Base-by-base conservation (phyloP, 768 basidiomycete species). In the Lactarius tabidus region DNA sequence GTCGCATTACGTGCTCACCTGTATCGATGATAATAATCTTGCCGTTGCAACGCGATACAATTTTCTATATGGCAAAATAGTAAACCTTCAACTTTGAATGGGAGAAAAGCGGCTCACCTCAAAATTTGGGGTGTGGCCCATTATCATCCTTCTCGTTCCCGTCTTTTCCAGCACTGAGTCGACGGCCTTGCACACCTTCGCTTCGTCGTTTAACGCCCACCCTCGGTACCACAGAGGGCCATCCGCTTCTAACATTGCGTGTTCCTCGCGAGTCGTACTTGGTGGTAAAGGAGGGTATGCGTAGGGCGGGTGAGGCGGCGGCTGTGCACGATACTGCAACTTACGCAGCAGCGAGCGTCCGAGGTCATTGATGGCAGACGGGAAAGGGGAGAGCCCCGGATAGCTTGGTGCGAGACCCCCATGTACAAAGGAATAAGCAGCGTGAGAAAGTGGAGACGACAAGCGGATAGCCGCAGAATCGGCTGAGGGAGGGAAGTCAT, bases 91-190 rank as follows among this genome's bases (percentile, higher is more conserved):
- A 9, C 8, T 35, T 36, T 29, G 29, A 18, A 9, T 45, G n/a
- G 52, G 39, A 60, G 29, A 28, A 65, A 51, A 67, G 23, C 2
- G 6, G 73, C 80, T 31, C 67, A 86, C 89, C 66, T 81, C 80
- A 70, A 97, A 93, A 74, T 95, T 82, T 1, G 97, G 96, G 0
- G 97, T 98, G 75, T 98, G 97, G 0, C 96, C 96, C 93, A 97
- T 95, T 53, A 99, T 84, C 86, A 95, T 87, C 70, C 93, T 80
- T 64, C 92, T 78, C 31, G 91, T 95, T 1, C 93, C 93, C 1
- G 92, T 88, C 74, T 82, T 85, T 36, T 81, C 73, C 59, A 92
- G 77, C 20, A 95, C 88, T 29, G 79, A 76, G 64, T 91, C 87
- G 0, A 93, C 93, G 39, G 84, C 81, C 1, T 70, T 73, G 74